Conservation (phyloP, 2,329 filamentous ascomycete species). For the Verticillium alfalfae region DNA sequence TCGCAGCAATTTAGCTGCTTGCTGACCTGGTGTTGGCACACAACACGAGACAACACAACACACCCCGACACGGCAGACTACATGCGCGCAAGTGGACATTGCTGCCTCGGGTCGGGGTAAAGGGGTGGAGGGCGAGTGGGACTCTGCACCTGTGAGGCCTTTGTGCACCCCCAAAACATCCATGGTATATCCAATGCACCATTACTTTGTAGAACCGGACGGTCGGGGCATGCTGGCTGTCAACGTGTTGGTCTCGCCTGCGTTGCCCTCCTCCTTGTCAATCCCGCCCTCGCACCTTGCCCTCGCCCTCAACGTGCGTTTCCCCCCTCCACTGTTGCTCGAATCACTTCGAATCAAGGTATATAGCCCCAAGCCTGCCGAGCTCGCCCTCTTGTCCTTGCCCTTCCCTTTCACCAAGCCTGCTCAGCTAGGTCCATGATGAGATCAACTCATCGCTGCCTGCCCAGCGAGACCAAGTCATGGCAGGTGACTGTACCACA, state of each 20-base stretch:
- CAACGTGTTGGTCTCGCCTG: background rate
- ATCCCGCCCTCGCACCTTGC: background rate
- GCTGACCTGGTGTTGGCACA: background rate
- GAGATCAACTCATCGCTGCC: constrained; percentile 7
- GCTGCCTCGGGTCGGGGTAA: background rate
- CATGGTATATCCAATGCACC: background rate
- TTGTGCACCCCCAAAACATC: background rate
- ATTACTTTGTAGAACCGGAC: background rate
- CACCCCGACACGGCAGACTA: background rate
- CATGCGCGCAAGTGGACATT: background rate
- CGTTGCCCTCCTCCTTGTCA: background rate
- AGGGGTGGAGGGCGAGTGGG: background rate
- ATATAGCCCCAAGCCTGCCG: constrained; percentile 8
- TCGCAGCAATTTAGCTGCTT: background rate
- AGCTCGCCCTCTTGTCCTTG: background rate
- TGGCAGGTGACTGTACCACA: constrained; percentile 29
- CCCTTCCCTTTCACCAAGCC: constrained; percentile 3
- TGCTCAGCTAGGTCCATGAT: constrained; percentile 6
- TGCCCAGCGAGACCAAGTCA: constrained; percentile 11
- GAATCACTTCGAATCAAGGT: background rate
- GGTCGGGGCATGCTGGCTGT: background rate
- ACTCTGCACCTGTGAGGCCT: background rate
- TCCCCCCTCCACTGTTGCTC: background rate
- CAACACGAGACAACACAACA: background rate
- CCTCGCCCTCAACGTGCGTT: background rate